Base-by-base conservation (phyloP, 2,329 filamentous ascomycete species). In the Fusarium gaditjirri region DNA sequence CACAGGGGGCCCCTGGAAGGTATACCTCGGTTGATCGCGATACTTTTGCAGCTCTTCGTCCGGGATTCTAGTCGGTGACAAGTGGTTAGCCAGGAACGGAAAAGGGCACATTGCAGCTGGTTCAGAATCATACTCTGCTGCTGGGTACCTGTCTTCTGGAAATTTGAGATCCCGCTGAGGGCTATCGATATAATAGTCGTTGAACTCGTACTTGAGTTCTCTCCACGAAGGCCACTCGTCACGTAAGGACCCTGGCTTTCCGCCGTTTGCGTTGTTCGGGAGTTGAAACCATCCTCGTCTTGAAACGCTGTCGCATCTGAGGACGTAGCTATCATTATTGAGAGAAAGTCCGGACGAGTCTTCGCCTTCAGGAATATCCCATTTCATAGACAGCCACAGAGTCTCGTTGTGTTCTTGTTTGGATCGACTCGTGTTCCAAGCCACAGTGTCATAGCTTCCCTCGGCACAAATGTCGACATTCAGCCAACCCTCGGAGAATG, bases 251-350 rank as follows among this genome's bases (percentile, higher is more conserved):
- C 70, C 65, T 4, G 44, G 7, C 1, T 6, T 31, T 14, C 44
- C 47, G 6, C 54, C 21, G 14, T 72, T 74, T 23, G 27, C 33
- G 19, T 44, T n/a, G 8, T 47, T 75, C 4, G 55, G 39, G 8
- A 75, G 58, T 25, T 73, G 53, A n/a, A 74, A 68, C 42, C 46
- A 75, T 3, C 63, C 73, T 33, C 65, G 59, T 19, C 54, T 68
- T 25, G 73, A 72, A n/a, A 56, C 39, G 23, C 49, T 65, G 9
- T 74, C 55, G 21, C 59, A 65, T 19, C 35, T 49, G 2, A 68
- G 31, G 14, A 65, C 41, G 3, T 49, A 75, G 13, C 50, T 66
- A 25, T 16, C 3, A 6, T 38, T 7, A 11, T 42, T 29, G 17
- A 13, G n/a, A 12, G 19, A 31, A 3, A n/a, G 9, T 46, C 31